These are phyloP conservation scores for Vitis hybrid DNA, from an alignment of 177 flowering plant species.

Conservation along the genomic window DNA sequence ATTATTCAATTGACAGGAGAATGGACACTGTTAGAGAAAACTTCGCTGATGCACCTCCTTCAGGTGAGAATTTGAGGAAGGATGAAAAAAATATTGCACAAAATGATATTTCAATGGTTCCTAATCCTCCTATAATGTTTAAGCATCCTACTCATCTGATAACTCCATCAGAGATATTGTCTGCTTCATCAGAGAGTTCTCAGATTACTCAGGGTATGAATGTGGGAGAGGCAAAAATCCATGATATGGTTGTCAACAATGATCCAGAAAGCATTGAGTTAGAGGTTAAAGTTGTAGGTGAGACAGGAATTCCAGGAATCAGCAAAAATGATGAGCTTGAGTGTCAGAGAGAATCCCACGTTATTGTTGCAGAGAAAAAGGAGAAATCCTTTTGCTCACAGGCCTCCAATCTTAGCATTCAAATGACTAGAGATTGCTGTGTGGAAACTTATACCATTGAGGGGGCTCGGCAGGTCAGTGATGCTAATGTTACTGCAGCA, in stretches of 20 bases:
- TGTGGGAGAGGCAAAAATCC: conserved; percentile 46
- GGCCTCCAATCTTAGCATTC: conserved; percentile 61
- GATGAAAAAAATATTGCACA: conserved; percentile 37
- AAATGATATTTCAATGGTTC: conserved; percentile 41
- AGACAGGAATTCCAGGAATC: conserved; percentile 35
- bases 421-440: conserved; percentile 58
- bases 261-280: conserved; percentile 53
- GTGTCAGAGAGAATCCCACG: conserved; percentile 30
- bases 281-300: conserved; percentile 83
- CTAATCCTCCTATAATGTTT: conserved; percentile 44
- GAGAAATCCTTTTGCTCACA: conserved; percentile 74
- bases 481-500: conserved; percentile 28
- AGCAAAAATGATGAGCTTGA: conserved; percentile 31
- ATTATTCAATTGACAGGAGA: conserved; percentile 54
- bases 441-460: conserved; percentile 40
- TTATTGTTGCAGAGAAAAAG: conserved; percentile 36
- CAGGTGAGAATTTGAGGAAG: conserved; percentile 39
- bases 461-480: conserved; percentile 41
- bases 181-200: conserved; percentile 58
- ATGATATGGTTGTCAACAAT: conserved; percentile 50
- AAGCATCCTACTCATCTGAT: conserved; percentile 81
- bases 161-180: conserved; percentile 81
- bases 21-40: conserved; percentile 32
- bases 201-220: conserved; percentile 34
- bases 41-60: conserved; percentile 36